A percentile compares a stretch with the other conserved stretches of the same genome.
phyloP scores from a whole-genome alignment of 305 asterid species.

The Ilex paraguariensis region DNA sequence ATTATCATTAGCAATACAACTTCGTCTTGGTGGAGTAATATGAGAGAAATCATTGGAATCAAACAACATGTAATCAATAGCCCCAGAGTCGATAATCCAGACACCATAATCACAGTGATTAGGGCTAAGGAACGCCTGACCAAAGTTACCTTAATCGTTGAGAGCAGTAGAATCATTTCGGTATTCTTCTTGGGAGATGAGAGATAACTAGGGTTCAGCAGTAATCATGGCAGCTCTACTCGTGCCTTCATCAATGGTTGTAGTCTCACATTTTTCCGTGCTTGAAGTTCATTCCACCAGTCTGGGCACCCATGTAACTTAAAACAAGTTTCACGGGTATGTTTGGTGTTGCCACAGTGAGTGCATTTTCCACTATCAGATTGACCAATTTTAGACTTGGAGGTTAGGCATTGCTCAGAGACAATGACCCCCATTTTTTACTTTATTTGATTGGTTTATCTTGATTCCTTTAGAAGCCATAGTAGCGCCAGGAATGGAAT shows the following conservation, averaged over 20 bases:
- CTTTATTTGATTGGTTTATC: no score
- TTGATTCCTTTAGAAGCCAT: not conserved
- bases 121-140: not conserved
- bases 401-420: not conserved
- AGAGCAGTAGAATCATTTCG: not conserved
- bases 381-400: not conserved
- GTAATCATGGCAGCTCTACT: not conserved
- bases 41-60: not conserved
- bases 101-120: not conserved
- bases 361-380: not conserved
- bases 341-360: not conserved
- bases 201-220: not conserved
- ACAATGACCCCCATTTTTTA: not conserved
- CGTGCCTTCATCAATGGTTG: not conserved
- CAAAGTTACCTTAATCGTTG: not conserved
- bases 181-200: not conserved
- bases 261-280: not conserved
- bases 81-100: not conserved
- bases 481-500: not conserved
- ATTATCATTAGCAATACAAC: not conserved
- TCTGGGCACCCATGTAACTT: no score
- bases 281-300: not conserved
- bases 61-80: not conserved
- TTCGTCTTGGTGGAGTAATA: not conserved
- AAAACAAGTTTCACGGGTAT: not conserved